Base-by-base conservation (phyloP, 371 early-diverging fungal genomes). In the Umbelopsis sp. region DNA sequence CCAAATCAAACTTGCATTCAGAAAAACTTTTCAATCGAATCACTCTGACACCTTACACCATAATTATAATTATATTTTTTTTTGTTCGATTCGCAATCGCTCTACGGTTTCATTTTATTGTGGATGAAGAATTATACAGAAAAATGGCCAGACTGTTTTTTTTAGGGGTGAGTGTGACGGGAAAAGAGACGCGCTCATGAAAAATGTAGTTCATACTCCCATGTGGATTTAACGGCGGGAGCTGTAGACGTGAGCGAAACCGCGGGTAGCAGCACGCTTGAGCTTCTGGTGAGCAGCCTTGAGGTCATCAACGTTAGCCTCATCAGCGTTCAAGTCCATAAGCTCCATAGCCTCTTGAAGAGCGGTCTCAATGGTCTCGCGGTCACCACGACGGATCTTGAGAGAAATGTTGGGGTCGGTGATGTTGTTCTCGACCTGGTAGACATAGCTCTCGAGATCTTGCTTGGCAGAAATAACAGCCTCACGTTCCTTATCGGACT, bases 361-460 rank as follows among this genome's bases (percentile, higher is more conserved):
- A 74, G 95, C 90, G 74, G 91, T 89, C 80, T 96, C 92, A 70
- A 97, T 84, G 71, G 91, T 89, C 76, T 95, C 94, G 76, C 84
- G 89, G 81, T 91, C 93, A 76, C 87, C 85, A 79, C 92, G 80
- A 69, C 77, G 75, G 51, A 92, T 69, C 83, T 92, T 92, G 78
- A 81, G 80, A 51, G 84, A 87, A 64, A 91, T 81, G 71, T 80
- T 74, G 44, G 89, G 91, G 70, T 94, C 95, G 69, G 77, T 76
- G 72, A 95, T 83, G 80, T 93, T 93, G 74, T 75, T 81, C 90
- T 93, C 94, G 77, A 94, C 68, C 44, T 83, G 76, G 92, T 95
- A 96, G 72, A 95, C 91, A 80, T 94, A 95, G 63, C 91, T 89
- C 89, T 97, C 97, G 68, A 97, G 89, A 65, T 88, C 92, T 90